A percentile compares a stretch with the other conserved stretches of the same genome.
Evolutionary conservation across 2,329 filamentous ascomycete genomes (phyloP).

Genomic region (Nemania sp.): DNA sequence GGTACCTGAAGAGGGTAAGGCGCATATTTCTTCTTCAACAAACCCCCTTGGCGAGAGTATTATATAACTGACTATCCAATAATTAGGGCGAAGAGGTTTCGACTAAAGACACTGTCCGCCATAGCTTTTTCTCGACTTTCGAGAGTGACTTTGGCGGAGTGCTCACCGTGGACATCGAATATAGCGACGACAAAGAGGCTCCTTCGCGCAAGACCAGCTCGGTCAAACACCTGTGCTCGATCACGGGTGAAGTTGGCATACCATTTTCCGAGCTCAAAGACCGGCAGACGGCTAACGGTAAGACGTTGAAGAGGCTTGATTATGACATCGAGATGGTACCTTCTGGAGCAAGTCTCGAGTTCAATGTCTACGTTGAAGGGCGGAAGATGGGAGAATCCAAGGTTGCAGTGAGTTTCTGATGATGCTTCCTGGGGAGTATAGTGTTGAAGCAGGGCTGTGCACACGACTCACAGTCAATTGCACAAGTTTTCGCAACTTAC

Average conservation of each 20-base stretch:
- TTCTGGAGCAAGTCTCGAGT: conserved; percentile 9
- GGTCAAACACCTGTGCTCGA: conserved; percentile 3
- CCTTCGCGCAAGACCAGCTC: conserved; percentile 3
- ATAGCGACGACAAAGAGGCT: not conserved
- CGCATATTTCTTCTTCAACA: not conserved
- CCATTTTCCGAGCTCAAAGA: not conserved
- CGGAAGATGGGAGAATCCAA: not conserved
- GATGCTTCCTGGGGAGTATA: not conserved
- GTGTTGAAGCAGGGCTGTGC: too few species aligned
- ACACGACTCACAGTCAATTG: too few species aligned
- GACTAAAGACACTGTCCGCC: not conserved
- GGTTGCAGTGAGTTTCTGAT: not conserved
- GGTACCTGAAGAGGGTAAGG: conserved; percentile 14
- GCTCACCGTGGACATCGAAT: not conserved
- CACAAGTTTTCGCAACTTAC: too few species aligned
- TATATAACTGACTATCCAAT: not conserved
- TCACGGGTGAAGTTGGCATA: not conserved
- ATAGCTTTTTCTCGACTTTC: not conserved
- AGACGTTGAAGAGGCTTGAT: not conserved
- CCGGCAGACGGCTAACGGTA: not conserved
- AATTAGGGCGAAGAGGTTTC: conserved; percentile 9
- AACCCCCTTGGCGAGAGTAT: not conserved
- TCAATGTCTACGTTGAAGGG: not conserved
- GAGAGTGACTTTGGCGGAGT: not conserved
- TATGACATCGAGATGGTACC: conserved; percentile 15